phyloP scores from a whole-genome alignment of 2,329 filamentous ascomycete genomes.

The Calonectria henricotiae region DNA sequence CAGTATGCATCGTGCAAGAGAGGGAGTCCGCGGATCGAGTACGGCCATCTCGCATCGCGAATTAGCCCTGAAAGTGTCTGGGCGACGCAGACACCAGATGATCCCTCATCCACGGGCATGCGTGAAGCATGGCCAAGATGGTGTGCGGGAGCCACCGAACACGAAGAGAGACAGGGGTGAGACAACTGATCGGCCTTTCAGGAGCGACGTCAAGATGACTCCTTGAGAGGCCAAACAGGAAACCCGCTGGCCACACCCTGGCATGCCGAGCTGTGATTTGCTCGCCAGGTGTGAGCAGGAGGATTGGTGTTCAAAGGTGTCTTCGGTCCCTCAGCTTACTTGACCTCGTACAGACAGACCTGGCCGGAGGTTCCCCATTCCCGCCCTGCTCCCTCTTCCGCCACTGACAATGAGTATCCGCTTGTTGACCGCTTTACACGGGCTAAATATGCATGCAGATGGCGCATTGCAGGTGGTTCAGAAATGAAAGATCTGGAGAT shows the following conservation, averaged over 20 bases:
- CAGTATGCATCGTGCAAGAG: conserved; percentile 9
- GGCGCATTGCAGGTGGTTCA: conserved; percentile 19
- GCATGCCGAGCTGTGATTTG: conserved; percentile 27
- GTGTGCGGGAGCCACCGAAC: conserved; percentile 56
- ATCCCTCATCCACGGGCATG: conserved; percentile 22
- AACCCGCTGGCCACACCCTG: conserved; percentile 19
- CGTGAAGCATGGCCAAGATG: conserved; percentile 43
- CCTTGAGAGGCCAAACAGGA: conserved; percentile 4
- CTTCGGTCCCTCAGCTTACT: conserved; percentile 17
- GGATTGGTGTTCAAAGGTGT: not conserved
- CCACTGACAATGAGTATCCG: conserved; percentile 18
- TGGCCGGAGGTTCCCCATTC: conserved; percentile 15
- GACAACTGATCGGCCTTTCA: conserved; percentile 32
- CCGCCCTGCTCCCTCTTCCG: conserved; percentile 4
- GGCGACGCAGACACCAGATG: conserved; percentile 5
- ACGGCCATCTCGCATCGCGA: conserved; percentile 28
- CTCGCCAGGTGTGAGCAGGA: not conserved
- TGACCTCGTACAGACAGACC: not conserved
- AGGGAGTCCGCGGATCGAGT: conserved; percentile 20
- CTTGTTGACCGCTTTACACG: conserved; percentile 24
- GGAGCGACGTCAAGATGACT: conserved; percentile 38
- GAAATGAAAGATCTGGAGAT: not conserved
- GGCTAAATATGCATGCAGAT: conserved; percentile 3
- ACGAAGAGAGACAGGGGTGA: conserved; percentile 51
- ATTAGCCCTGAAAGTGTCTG: conserved; percentile 22